Evolutionary conservation across 2,329 filamentous ascomycete species (phyloP).

Genomic region (Aspergillus fumigatiaffinis): DNA sequence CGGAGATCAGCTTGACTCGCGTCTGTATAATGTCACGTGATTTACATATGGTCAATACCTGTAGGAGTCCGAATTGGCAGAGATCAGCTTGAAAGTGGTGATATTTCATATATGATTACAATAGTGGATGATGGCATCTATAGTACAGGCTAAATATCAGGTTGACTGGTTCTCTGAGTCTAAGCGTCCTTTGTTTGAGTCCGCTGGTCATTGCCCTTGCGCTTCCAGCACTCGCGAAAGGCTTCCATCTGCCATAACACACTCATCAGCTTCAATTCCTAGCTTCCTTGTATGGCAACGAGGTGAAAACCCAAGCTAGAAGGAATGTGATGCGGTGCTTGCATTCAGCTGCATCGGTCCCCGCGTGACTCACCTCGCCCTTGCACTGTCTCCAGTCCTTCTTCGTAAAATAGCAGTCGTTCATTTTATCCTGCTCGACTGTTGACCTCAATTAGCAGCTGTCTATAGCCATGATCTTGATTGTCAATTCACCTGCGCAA

Average conservation of each 20-base stretch:
- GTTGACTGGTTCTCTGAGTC: background rate
- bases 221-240: slow-evolving; percentile 89
- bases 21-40: slow-evolving; percentile 24
- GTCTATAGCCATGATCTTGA: background rate
- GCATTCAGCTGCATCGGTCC: background rate
- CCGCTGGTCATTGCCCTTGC: slow-evolving; percentile 77
- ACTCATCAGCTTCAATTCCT: background rate
- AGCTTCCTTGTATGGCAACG: too few relatives aligned
- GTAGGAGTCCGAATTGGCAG: background rate
- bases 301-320: too few relatives aligned
- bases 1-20: background rate
- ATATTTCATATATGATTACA: background rate
- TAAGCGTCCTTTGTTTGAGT: slow-evolving; percentile 70
- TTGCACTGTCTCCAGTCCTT: slow-evolving; percentile 92
- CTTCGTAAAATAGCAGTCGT: slow-evolving; percentile 92
- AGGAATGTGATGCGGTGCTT: background rate
- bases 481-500: slow-evolving; percentile 65
- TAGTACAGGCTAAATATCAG: background rate
- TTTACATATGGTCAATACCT: background rate
- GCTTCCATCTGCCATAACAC: slow-evolving; percentile 68
- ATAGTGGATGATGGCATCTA: slow-evolving; percentile 5
- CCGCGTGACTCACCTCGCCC: slow-evolving; percentile 64
- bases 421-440: slow-evolving; percentile 89
- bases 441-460: slow-evolving; percentile 6
- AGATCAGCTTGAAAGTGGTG: background rate